These are phyloP conservation scores for Myxozyma lipomycoides DNA, from an alignment of 805 yeast species.

Conservation along the genomic window DNA sequence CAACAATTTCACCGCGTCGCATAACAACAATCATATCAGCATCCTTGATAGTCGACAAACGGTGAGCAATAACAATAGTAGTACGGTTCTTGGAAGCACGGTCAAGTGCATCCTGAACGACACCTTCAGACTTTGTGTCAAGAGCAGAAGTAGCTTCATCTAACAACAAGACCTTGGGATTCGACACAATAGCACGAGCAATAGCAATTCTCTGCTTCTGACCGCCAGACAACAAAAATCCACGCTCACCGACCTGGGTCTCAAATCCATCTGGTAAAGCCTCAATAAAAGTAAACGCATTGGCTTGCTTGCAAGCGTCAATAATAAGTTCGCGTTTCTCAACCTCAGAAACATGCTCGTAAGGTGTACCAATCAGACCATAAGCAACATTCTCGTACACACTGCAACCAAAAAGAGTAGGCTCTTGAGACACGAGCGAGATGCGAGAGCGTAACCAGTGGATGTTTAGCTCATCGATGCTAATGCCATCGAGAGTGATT, in stretches of 20 bases:
- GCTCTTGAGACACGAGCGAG: constrained; percentile 96
- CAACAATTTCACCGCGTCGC: constrained; percentile 48
- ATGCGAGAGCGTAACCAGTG: constrained; percentile 69
- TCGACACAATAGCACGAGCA: constrained; percentile 54
- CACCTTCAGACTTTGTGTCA: constrained; percentile 58
- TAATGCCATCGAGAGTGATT: constrained; percentile 79
- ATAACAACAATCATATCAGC: constrained; percentile 55
- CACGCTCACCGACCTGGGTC: constrained; percentile 49
- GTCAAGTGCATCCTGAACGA: constrained; percentile 51
- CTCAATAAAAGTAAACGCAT: constrained; percentile 48
- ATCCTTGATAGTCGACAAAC: constrained; percentile 76
- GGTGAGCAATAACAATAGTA: constrained; percentile 78
- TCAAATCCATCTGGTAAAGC: constrained; percentile 52
- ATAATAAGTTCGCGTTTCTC: constrained; percentile 39
- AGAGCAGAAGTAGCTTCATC: constrained; percentile 69
- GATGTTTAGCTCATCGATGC: constrained; percentile 65
- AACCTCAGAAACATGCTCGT: constrained; percentile 38
- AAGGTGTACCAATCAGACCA: constrained; percentile 48
- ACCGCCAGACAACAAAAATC: constrained; percentile 61
- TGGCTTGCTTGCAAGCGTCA: constrained; percentile 49
- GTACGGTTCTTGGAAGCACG: constrained; percentile 43
- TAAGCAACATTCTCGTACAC: constrained; percentile 77
- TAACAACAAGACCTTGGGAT: constrained; percentile 52
- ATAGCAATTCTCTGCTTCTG: constrained; percentile 62
- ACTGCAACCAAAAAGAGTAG: constrained; percentile 84